Conservation (phyloP, 331 rosid genomes). For the Spiraea crenata region DNA sequence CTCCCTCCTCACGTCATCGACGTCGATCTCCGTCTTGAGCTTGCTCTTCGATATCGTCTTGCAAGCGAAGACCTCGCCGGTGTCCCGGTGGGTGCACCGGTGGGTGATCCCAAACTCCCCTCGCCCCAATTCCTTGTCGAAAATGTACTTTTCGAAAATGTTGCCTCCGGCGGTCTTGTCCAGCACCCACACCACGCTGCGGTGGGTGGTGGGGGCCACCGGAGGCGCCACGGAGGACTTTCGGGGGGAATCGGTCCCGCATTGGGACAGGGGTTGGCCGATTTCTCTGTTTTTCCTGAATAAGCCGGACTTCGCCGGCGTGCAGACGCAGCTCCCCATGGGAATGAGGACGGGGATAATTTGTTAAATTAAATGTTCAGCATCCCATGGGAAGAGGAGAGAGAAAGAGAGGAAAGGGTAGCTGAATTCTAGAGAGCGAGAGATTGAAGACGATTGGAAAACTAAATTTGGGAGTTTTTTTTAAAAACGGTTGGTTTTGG, state of each 20-base stretch:
- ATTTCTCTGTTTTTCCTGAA: constrained; percentile 11
- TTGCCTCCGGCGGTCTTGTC: constrained; percentile 30
- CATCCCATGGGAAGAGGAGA: constrained; percentile 43
- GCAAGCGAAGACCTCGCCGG: constrained; percentile 55
- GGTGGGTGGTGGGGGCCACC: neutral
- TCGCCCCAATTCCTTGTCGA: constrained; percentile 73
- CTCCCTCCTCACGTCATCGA: constrained; percentile 85
- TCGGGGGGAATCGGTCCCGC: neutral
- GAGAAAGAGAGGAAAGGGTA: neutral
- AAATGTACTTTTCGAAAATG: constrained; percentile 41
- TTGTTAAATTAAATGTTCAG: constrained; percentile 8
- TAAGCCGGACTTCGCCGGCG: constrained; percentile 28
- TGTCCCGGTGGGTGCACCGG: constrained; percentile 40
- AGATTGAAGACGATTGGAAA: neutral
- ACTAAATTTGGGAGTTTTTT: constrained; percentile 44
- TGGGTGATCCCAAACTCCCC: constrained; percentile 86
- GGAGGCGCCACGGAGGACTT: neutral
- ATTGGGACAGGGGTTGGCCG: constrained; percentile 4
- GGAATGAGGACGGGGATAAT: constrained; percentile 2
- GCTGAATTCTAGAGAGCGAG: constrained; percentile 13
- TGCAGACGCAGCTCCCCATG: constrained; percentile 80
- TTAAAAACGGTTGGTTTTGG: constrained; percentile 17
- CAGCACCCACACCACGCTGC: constrained; percentile 25
- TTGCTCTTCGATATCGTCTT: constrained; percentile 78
- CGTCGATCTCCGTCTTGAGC: constrained; percentile 72